Evolutionary conservation across 1,284 basidiomycete genomes (phyloP).

Genomic region (Caloboletus firmus): DNA sequence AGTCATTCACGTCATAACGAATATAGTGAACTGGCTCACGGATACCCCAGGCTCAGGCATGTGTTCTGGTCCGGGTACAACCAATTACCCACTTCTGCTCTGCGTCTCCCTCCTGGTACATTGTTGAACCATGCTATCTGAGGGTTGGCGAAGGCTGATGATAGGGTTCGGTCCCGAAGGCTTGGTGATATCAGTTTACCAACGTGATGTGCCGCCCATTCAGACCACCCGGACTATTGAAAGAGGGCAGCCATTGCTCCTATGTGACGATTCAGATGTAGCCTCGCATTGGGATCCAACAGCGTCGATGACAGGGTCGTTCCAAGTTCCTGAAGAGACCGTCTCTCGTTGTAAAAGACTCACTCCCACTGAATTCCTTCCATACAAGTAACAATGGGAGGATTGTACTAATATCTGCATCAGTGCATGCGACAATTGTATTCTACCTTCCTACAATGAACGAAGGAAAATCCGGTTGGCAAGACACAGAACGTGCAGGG

Average conservation of each 20-base stretch:
- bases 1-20: background rate
- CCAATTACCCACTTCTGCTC: background rate
- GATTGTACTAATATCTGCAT: too few species aligned
- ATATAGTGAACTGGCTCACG: background rate
- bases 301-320: too few species aligned
- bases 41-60: background rate
- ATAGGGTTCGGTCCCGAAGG: background rate
- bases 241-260: background rate
- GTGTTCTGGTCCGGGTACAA: background rate
- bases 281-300: background rate
- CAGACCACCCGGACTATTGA: background rate
- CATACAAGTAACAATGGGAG: too few species aligned
- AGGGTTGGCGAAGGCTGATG: background rate
- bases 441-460: background rate
- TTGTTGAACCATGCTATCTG: background rate
- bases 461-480: background rate
- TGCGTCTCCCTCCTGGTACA: background rate
- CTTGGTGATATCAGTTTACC: background rate
- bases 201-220: too few species aligned
- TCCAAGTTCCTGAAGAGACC: too few species aligned
- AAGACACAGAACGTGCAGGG: too few species aligned
- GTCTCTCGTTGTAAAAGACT: too few species aligned
- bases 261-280: too few species aligned
- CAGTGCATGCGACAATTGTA: background rate
- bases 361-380: too few species aligned